These are phyloP conservation scores for Rhypophila decipiens DNA, from an alignment of 495 filamentous ascomycete species.

Conservation along the genomic window DNA sequence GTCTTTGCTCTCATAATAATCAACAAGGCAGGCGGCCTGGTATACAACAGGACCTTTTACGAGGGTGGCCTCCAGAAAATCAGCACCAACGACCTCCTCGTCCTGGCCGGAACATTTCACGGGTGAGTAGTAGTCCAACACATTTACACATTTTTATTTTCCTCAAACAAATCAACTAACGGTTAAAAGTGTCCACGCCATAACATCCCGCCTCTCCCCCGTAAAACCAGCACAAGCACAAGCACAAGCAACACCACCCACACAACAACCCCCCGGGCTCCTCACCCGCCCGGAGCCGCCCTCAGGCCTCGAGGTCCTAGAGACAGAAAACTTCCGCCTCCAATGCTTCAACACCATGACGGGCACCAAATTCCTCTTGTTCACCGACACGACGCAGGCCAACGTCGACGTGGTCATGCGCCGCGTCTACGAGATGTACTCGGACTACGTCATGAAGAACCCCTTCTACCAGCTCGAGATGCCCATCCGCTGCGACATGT, in stretches of 20 bases:
- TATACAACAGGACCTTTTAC: conserved; percentile 92
- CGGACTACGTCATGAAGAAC: conserved; percentile 99
- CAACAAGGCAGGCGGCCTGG: conserved; percentile 94
- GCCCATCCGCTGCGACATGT: conserved; percentile 91
- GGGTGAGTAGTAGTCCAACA: conserved; percentile 45
- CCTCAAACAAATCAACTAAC: not conserved
- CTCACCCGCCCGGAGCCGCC: conserved; percentile 48
- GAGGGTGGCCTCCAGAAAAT: conserved; percentile 73
- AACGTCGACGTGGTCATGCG: conserved; percentile 77
- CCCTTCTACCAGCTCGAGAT: conserved; percentile 98
- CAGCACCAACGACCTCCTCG: conserved; percentile 88
- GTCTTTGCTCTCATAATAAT: conserved; percentile 93
- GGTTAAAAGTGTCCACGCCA: conserved; percentile 69
- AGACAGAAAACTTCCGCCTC: conserved; percentile 84
- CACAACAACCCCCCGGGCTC: conserved; percentile 42
- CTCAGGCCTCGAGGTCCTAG: conserved; percentile 81
- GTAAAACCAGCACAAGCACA: no score
- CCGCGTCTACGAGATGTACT: conserved; percentile 89
- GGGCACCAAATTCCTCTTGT: conserved; percentile 90
- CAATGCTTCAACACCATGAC: conserved; percentile 94
- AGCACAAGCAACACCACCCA: conserved; percentile 27
- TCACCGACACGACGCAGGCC: conserved; percentile 85
- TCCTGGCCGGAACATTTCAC: conserved; percentile 97
- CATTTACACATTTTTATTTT: not conserved
- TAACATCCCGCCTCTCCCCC: conserved; percentile 73